phyloP scores from a whole-genome alignment of 495 filamentous ascomycete species.

The Aspergillus kassunensis region DNA sequence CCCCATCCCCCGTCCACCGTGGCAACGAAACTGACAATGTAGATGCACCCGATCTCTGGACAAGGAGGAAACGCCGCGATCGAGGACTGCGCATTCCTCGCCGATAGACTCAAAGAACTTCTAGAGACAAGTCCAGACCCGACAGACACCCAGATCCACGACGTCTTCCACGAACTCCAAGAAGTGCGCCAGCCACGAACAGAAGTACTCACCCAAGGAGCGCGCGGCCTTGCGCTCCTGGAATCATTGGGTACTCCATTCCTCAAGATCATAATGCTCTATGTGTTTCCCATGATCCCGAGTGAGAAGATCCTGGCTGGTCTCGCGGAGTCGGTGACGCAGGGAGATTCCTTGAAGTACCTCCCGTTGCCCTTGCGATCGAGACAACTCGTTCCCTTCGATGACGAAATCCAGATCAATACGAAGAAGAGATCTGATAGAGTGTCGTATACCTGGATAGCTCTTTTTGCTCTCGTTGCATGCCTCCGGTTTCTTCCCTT shows the following conservation, averaged over 20 bases:
- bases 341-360: background rate
- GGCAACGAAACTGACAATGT: background rate
- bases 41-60: conserved; percentile 24
- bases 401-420: conserved; percentile 5
- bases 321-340: background rate
- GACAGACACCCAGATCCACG: background rate
- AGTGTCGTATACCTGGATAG: conserved; percentile 6
- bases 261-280: conserved; percentile 11
- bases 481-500: conserved; percentile 2
- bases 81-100: conserved; percentile 31
- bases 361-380: background rate
- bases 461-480: conserved; percentile 4
- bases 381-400: background rate
- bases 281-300: conserved; percentile 1
- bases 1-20: background rate
- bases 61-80: conserved; percentile 40
- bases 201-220: background rate
- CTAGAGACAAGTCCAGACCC: background rate
- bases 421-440: background rate
- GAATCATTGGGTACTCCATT: conserved; percentile 13
- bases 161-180: conserved; percentile 10
- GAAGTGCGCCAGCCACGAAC: conserved; percentile 2
- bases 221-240: background rate
- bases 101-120: conserved; percentile 22
- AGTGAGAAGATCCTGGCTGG: background rate